Conservation (phyloP, 768 basidiomycete species). For the Psilocybe sp. region DNA sequence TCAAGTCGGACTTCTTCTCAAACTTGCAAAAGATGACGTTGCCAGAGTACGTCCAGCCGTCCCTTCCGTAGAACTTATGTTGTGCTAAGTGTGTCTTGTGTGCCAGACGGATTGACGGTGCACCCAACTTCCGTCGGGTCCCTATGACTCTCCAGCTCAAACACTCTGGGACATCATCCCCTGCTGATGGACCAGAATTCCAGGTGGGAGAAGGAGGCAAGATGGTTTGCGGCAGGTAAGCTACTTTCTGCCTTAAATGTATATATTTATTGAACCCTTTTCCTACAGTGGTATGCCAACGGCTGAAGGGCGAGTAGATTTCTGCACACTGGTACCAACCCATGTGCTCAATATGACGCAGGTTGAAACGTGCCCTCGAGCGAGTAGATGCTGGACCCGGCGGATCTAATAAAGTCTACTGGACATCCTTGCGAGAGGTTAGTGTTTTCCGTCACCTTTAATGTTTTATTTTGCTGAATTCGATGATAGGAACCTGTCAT, state of each 20-base stretch:
- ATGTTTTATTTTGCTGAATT: conserved; percentile 5
- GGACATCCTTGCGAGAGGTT: conserved; percentile 95
- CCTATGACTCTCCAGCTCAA: conserved; percentile 55
- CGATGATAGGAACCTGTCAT: conserved; percentile 80
- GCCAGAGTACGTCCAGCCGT: conserved; percentile 61
- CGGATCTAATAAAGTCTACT: conserved; percentile 75
- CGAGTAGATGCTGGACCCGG: conserved; percentile 78
- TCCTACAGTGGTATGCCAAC: conserved; percentile 89
- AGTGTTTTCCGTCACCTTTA: conserved; percentile 5
- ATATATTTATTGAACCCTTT: background rate
- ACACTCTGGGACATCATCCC: conserved; percentile 23
- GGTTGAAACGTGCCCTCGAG: conserved; percentile 73
- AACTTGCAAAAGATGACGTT: conserved; percentile 96
- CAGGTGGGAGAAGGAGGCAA: conserved; percentile 43
- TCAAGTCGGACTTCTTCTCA: conserved; percentile 94
- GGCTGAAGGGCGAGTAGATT: conserved; percentile 62
- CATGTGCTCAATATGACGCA: conserved; percentile 22
- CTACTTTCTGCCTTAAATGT: background rate
- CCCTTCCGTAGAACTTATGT: background rate
- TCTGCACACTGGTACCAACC: background rate
- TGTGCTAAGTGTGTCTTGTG: background rate
- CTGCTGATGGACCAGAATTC: conserved; percentile 33
- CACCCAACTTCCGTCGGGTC: conserved; percentile 88
- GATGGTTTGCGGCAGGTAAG: conserved; percentile 77
- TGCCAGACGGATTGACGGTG: conserved; percentile 78